Conservation (phyloP, 2,329 filamentous ascomycete genomes). For the Alternaria hordeiaustralica region DNA sequence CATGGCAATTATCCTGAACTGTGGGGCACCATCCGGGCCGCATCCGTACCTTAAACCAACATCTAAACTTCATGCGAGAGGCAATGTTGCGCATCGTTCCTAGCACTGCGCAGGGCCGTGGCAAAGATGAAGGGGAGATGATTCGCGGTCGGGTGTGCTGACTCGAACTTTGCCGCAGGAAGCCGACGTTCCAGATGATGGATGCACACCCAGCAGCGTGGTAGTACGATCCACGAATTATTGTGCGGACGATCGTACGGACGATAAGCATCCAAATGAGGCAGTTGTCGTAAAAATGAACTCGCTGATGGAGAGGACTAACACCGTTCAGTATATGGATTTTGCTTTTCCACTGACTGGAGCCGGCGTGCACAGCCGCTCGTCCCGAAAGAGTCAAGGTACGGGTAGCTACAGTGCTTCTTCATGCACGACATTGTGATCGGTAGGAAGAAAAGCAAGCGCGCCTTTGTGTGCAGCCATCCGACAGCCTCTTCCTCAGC, state of each 20-base stretch:
- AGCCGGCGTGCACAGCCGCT: background rate
- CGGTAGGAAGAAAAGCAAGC: background rate
- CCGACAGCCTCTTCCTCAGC: background rate
- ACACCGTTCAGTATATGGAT: background rate
- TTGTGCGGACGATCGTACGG: background rate
- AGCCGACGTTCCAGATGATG: background rate
- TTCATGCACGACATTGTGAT: constrained; percentile 7
- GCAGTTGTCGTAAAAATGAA: background rate
- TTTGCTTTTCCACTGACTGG: background rate
- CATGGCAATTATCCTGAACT: constrained; percentile 1
- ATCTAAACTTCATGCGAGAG: constrained; percentile 1
- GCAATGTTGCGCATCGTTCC: constrained; percentile 2
- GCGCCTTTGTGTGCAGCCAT: background rate
- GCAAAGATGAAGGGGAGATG: background rate
- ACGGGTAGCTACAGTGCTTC: constrained; percentile 6
- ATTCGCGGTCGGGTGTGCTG: background rate
- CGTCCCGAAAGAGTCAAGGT: background rate
- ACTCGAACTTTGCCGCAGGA: constrained; percentile 5
- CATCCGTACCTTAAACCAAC: constrained; percentile 15
- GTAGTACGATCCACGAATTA: background rate
- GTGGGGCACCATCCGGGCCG: constrained; percentile 14
- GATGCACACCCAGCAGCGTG: constrained; percentile 2
- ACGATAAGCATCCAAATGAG: background rate
- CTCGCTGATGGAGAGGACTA: background rate
- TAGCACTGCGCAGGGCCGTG: background rate